These are phyloP conservation scores for Trichopus zeylanicus DNA, from an alignment of 116 monocot species.

Conservation along the genomic window DNA sequence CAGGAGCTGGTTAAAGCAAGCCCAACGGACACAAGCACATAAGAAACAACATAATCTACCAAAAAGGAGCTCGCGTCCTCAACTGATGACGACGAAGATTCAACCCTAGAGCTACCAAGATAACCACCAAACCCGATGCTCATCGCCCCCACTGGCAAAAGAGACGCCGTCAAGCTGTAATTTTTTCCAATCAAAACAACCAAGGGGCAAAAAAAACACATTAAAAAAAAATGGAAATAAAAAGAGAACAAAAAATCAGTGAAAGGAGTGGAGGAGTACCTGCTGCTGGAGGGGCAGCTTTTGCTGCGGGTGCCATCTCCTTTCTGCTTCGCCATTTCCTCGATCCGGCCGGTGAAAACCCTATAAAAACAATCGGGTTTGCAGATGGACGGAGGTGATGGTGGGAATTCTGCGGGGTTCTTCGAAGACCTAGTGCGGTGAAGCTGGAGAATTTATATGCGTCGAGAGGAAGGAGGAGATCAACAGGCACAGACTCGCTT, in stretches of 20 bases:
- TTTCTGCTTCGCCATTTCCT: constrained; percentile 77
- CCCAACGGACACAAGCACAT: not conserved
- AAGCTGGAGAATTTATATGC: too few relatives aligned
- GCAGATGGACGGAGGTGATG: not conserved
- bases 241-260: constrained; percentile 8
- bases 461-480: too few relatives aligned
- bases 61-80: constrained; percentile 28
- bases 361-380: not conserved
- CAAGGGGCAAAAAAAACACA: not conserved
- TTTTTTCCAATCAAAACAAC: not conserved
- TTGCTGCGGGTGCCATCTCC: constrained; percentile 67
- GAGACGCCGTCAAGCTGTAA: constrained; percentile 70
- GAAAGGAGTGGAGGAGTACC: constrained; percentile 15
- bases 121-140: constrained; percentile 84
- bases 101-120: constrained; percentile 67
- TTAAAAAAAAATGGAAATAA: constrained; percentile 4
- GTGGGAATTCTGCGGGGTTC: not conserved
- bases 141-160: constrained; percentile 62
- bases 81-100: constrained; percentile 30
- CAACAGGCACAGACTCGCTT: too few relatives aligned
- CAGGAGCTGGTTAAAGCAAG: too few relatives aligned
- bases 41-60: constrained; percentile 12
- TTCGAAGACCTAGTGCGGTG: too few relatives aligned
- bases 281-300: constrained; percentile 88
- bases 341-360: not conserved